Evolutionary conservation across 1,284 basidiomycete species (phyloP), one percentile per base, ranked within the genome.

Genomic region (Fomitopsis betulina): DNA sequence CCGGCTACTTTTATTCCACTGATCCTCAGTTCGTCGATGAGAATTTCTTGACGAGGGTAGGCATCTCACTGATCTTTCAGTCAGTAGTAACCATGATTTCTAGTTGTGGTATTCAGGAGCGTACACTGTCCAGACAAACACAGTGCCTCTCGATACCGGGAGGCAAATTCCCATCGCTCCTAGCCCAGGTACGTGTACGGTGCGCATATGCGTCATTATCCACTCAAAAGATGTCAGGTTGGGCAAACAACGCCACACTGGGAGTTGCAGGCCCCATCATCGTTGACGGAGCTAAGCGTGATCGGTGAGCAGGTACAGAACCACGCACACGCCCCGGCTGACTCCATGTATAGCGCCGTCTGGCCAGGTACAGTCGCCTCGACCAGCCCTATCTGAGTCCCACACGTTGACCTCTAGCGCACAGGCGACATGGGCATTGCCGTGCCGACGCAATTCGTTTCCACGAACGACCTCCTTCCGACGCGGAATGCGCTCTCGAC

Each of bases 41-140:
- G 30, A 72, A 82, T 59, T 82, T 83, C 60, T 65, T 83, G 64
- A 84, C 79, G 0, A 84, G 83, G 65, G 79, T 78, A 52, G 15
- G 69, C 27, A 30, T 30, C 27, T 37, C 35, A 12, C 35, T 9
- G 12, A 3, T 15, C 8, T 12, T 3, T 5, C 8, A 3, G 9
- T 15, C 35, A 37, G 8, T 37, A 12, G 35, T 37, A 37, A 10
- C 13, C 3, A 9, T 37, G 13, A 1, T 3, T 37, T 15, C 35
- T n/a, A 71, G 80, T 75, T 84, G 4, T 85, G 83, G 83, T 85
- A 84, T 64, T 75, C 83, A 0, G 83, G 83, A 7, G 83, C 82
- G 6, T 85, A 84, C 63, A 85, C 83, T 0, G 80, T 85, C 9
- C 83, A 85, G 64, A 84, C 83, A 0, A 82, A 83, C 60, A 81